Percentiles rank a stretch among this genome's conserved stretches.
Conservation (phyloP, 192 early-diverging fungal species). For the Cetraspora pellucida region DNA sequence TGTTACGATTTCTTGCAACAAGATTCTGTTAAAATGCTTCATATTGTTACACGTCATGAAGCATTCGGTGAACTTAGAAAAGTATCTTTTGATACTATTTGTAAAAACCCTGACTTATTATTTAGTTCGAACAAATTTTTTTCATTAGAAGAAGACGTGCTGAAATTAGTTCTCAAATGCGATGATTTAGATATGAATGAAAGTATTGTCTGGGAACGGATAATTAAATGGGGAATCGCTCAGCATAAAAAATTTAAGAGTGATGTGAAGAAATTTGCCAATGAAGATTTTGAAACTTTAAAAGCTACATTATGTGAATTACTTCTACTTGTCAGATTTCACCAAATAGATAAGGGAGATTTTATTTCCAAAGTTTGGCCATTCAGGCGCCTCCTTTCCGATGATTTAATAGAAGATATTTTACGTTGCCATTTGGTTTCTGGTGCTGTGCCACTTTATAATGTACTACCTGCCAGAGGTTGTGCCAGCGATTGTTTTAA, state of each 20-base stretch:
- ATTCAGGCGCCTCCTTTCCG: not conserved
- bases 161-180: not conserved
- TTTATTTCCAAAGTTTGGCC: slow-evolving; percentile 5
- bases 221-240: not conserved
- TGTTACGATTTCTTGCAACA: not conserved
- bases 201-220: not conserved
- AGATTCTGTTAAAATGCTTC: not conserved
- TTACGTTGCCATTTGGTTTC: not conserved
- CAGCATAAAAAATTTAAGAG: not conserved
- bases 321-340: slow-evolving; percentile 12
- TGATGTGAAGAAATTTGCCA: not conserved
- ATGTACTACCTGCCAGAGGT: not conserved
- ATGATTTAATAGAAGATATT: not conserved
- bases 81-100: not conserved
- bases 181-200: not conserved
- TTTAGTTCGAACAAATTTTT: not conserved
- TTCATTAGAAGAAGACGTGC: not conserved
- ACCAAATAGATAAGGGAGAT: not conserved
- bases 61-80: not conserved
- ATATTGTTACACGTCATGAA: not conserved
- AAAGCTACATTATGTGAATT: not conserved
- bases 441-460: not conserved
- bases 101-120: not conserved
- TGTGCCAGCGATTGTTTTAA: not conserved
- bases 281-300: slow-evolving; percentile 3